Evolutionary conservation across 2,329 filamentous ascomycete genomes (phyloP), one percentile per base, ranked within the genome.

Genomic region (Phoma sp.): DNA sequence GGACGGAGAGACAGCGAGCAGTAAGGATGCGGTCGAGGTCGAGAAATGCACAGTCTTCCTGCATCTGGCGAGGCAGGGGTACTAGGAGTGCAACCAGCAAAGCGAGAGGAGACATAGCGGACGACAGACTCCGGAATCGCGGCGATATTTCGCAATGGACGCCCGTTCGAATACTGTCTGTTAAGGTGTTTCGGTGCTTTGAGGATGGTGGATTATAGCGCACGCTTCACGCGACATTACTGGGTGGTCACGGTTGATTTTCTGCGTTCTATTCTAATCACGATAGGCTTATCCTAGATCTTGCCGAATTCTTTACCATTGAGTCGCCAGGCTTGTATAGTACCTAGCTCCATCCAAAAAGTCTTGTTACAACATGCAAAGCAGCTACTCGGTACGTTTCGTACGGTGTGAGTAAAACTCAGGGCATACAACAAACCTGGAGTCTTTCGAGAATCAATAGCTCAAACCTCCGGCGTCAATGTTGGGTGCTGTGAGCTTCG

Each of bases 1-100:
- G 7, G 66, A 70, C 41, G 64, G 67, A 6, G 68, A 60, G 14
- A 54, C 60, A 40, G 54, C 56, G 10, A 38, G 37, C 18, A 38
- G 46, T 24, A 73, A 67, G 51, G 74, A 86, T 8, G 84, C 87
- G 58, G 83, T 88, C 32, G 91, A 95, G 70, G 79, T 93, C 58
- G 92, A 97, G 77, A 89, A 88, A 64, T 82, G 92, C 52, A 91
- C 86, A 1, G 80, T 95, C 25, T 89, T 89, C 75, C 83, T 89
- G 57, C 89, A 95, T 73, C 75, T 96, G 64, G 75, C 86, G 72
- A 83, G 69, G 44, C 53, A 61, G 33, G 61, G 61, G 39, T 63
- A 63, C 29, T 67, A 67, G 55, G 25, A 13, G 36, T 46, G 18
- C 39, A 47, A 41, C 9, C 47, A 32, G 2, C 40, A 40, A 11